Evolutionary conservation across 1,284 basidiomycete species (phyloP).

Genomic region (Leccinum griseonigrum): DNA sequence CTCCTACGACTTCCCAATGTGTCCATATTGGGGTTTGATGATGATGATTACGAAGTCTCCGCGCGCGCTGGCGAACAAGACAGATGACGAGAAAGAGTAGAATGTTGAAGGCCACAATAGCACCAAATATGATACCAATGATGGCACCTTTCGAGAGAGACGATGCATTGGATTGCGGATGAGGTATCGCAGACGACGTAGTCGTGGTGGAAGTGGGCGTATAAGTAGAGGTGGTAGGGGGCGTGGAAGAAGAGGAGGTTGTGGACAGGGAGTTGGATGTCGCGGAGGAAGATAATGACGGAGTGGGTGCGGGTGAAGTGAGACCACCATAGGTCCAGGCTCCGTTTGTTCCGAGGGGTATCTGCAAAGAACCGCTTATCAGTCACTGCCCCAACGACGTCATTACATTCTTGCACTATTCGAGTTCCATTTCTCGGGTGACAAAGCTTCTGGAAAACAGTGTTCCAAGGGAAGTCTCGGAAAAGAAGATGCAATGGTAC

Average conservation of each 20-base stretch:
- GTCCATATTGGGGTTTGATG: slow-evolving; percentile 49
- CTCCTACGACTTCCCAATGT: slow-evolving; percentile 48
- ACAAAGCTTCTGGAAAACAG: neutral
- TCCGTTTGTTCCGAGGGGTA: slow-evolving; percentile 60
- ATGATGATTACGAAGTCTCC: slow-evolving; percentile 33
- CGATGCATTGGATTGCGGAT: slow-evolving; percentile 28
- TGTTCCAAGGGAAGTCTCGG: neutral
- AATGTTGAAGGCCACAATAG: slow-evolving; percentile 37
- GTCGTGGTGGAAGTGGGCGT: slow-evolving; percentile 26
- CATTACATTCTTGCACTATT: slow-evolving; percentile 7
- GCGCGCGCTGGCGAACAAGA: slow-evolving; percentile 49
- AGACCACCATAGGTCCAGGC: slow-evolving; percentile 65
- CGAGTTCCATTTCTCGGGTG: slow-evolving; percentile 1
- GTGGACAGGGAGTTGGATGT: slow-evolving; percentile 24
- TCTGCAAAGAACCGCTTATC: slow-evolving; percentile 40
- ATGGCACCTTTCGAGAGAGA: slow-evolving; percentile 34
- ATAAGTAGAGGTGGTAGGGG: slow-evolving; percentile 25
- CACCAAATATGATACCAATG: slow-evolving; percentile 47
- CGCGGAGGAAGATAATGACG: slow-evolving; percentile 24
- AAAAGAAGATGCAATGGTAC: neutral
- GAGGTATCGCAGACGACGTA: slow-evolving; percentile 29
- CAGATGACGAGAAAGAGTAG: slow-evolving; percentile 52
- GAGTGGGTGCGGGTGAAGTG: slow-evolving; percentile 43
- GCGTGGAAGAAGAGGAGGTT: slow-evolving; percentile 25
- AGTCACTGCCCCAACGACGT: slow-evolving; percentile 12